A percentile compares a stretch with the other conserved stretches of the same genome.
phyloP scores from a whole-genome alignment of 2,329 filamentous ascomycete genomes.

The Metarhizium anisopliae region DNA sequence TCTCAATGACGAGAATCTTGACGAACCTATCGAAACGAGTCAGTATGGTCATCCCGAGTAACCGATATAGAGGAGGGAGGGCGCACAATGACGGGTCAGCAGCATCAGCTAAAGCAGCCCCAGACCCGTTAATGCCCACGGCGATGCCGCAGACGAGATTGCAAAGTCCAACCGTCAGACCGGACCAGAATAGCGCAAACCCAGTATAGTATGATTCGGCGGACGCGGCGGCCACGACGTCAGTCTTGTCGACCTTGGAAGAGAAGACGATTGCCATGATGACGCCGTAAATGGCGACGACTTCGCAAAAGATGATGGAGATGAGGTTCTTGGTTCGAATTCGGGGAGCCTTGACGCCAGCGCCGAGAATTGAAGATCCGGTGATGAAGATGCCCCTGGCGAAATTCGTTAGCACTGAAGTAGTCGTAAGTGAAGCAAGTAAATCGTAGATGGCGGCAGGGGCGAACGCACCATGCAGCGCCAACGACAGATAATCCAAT shows the following conservation, averaged over 20 bases:
- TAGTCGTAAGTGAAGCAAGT: no score
- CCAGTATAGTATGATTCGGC: slow-evolving; percentile 86
- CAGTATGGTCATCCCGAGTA: slow-evolving; percentile 8
- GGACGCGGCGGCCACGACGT: slow-evolving; percentile 57
- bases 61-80: not conserved
- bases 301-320: slow-evolving; percentile 99
- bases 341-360: slow-evolving; percentile 89
- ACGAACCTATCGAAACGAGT: slow-evolving; percentile 60
- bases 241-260: slow-evolving; percentile 65
- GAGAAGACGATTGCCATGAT: slow-evolving; percentile 99
- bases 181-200: slow-evolving; percentile 92
- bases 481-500: slow-evolving; percentile 95
- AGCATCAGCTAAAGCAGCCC: slow-evolving; percentile 91
- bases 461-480: slow-evolving; percentile 73
- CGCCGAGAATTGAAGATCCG: slow-evolving; percentile 92
- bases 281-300: slow-evolving; percentile 98
- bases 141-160: slow-evolving; percentile 94
- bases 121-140: slow-evolving; percentile 96
- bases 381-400: slow-evolving; percentile 97
- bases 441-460: not conserved
- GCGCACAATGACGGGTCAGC: slow-evolving; percentile 82
- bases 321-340: slow-evolving; percentile 99
- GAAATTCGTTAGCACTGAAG: not conserved
- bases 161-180: slow-evolving; percentile 88
- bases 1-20: slow-evolving; percentile 97